Base-by-base conservation (phyloP, 331 rosid genomes). In the Pyracantha coccinea region DNA sequence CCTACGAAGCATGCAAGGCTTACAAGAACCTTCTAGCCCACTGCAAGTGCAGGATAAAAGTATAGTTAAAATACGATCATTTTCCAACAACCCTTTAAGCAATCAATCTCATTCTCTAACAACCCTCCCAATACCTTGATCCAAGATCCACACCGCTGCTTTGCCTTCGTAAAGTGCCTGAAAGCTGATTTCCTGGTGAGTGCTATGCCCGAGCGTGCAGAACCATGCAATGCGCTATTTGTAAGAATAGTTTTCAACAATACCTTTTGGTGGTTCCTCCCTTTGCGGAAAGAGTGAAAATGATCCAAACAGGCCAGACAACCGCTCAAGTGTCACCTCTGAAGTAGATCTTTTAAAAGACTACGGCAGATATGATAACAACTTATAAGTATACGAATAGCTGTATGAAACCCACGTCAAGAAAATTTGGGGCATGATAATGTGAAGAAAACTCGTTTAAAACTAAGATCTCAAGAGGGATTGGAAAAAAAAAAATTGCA, bases 261-360 rank as follows among this genome's bases (percentile, higher is more conserved):
- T 78, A 95, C 99, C 97, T 90, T 50, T 89, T 27, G 78, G 86
- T 80, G 78, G 86, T 80, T 89, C 92, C 38, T 90, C 97, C 85
- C 82, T 85, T 52, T 65, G 92, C 68, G 82, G 80, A 78, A 92
- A 89, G 72, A 88, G 79, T 71, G 97, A 87, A 80, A 92, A 92
- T 70, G 99, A 92, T 65, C 97, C 99, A 76, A 95, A 83, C 45
- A 94, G 82, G 75, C 85, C 86, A 20, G 96, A 88, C 76, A 92
- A 67, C 68, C 90, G 86, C 86, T 95, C 96, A 75, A 95, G 78
- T 53, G 96, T 85, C 57, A 86, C 73, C 79, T 90, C 99, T n/a
- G 99, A 95, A 80, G 85, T 75, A 8, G 99, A 95, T 82, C 97
- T 92, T 86, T 76, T 92, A 82, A 92, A 85, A 81, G 75, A 35